Conservation (phyloP, 345 rosid species). For the Raphanus raphanistrum region DNA sequence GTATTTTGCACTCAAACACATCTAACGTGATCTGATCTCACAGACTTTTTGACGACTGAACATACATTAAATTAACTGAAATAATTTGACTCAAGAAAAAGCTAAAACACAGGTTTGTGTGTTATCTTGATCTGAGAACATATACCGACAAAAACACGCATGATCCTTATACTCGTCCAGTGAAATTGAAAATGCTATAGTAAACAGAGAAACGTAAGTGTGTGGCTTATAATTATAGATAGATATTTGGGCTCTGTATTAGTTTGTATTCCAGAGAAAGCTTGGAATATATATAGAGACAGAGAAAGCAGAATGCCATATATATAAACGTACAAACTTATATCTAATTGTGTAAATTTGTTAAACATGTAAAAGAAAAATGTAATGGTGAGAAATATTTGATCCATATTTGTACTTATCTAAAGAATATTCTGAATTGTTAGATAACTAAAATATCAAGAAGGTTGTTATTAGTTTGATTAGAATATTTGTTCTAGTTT, state of each 20-base stretch:
- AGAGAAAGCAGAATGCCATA: not conserved
- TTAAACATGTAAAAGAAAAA: too few relatives aligned
- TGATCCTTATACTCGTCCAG: not conserved
- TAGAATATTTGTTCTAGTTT: not conserved
- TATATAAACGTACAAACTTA: too few relatives aligned
- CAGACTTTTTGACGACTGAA: not conserved
- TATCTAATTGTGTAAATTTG: too few relatives aligned
- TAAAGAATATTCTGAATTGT: too few relatives aligned
- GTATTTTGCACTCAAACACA: not conserved
- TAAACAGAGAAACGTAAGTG: not conserved
- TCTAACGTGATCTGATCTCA: not conserved
- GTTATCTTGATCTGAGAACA: not conserved
- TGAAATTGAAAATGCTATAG: too few relatives aligned
- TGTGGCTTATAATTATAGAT: not conserved
- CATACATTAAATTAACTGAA: not conserved
- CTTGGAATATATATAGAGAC: not conserved
- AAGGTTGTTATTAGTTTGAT: too few relatives aligned
- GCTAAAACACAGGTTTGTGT: not conserved
- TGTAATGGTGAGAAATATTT: not conserved
- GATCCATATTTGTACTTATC: not conserved
- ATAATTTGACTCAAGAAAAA: not conserved
- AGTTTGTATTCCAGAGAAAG: not conserved
- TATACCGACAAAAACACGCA: not conserved
- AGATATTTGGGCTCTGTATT: not conserved
- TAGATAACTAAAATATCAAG: too few relatives aligned